A percentile compares a stretch with the other conserved stretches of the same genome.
These are phyloP conservation scores for Leersia perrieri DNA, from an alignment of 176 grass and related monocot species.

Conservation along the genomic window DNA sequence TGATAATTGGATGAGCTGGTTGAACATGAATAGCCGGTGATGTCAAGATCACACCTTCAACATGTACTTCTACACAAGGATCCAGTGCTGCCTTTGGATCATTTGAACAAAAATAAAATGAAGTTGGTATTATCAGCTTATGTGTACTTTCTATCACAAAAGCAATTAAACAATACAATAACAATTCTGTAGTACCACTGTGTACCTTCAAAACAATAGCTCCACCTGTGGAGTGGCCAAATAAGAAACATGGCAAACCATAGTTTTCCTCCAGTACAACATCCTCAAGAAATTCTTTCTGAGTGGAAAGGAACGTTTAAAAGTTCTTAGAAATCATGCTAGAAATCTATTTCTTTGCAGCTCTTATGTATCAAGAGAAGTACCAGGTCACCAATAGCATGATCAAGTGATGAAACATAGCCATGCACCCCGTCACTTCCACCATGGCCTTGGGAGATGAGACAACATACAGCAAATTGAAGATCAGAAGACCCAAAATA, in stretches of 20 bases:
- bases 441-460: constrained; percentile 60
- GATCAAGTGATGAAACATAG: constrained; percentile 94
- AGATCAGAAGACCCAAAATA: constrained; percentile 17
- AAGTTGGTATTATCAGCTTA: constrained; percentile 16
- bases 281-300: constrained; percentile 85
- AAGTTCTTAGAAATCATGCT: not conserved
- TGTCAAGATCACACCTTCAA: constrained; percentile 83
- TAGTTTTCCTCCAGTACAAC: constrained; percentile 59
- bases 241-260: constrained; percentile 76
- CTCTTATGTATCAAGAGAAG: constrained; percentile 24
- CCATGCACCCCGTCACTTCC: constrained; percentile 93
- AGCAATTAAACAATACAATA: constrained; percentile 15
- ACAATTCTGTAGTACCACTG: not conserved
- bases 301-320: constrained; percentile 1
- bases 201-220: constrained; percentile 92
- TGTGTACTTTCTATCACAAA: not conserved
- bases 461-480: constrained; percentile 18
- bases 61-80: constrained; percentile 55
- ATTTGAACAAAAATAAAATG: not conserved
- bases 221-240: constrained; percentile 93
- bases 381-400: constrained; percentile 86
- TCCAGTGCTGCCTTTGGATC: constrained; percentile 70
- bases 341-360: constrained; percentile 5
- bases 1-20: constrained; percentile 76
- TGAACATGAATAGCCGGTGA: constrained; percentile 84